Base-by-base conservation (phyloP, 192 early-diverging fungal species). In the Mortierella alpina region DNA sequence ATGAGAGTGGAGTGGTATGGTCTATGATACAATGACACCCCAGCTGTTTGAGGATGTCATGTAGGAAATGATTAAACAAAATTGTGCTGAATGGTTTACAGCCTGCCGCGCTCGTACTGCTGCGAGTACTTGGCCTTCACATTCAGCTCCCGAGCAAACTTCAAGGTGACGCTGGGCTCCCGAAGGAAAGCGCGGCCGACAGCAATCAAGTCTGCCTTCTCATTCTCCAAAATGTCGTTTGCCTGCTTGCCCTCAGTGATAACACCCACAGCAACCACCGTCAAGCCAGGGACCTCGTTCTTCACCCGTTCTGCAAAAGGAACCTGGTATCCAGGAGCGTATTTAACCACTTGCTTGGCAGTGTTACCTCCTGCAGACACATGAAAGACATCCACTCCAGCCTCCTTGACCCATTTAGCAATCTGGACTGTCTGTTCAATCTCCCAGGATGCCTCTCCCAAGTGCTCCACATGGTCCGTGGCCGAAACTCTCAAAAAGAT, bases 361-460 rank as follows among this genome's bases (percentile, higher is more conserved):
- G 84, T 84, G 70, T 85, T 91, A 14, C 93, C 97, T 48, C 93
- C 93, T 6, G 90, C 85, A 11, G 95, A 96, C 60, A 87, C 68
- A 80, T 97, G 95, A 59, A 97, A 68, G 12, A 97, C 69, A 72
- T 98, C 97, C 5, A 97, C 93, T 15, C 95, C 96, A 39, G 86
- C 82, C 0, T 63, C 69, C n/a, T 86, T 76, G 22, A 98, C 84
- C 20, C 76, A 60, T 15, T 78, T 83, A 15, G 89, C 72, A 46
- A 96, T 82, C 63, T 86, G 84, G 4, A 93, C 84, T 20, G 91
- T 88, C 44, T 98, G 94, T 31, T 95, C 87, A 40, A 86, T 73
- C 68, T 92, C 89, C 94, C 94, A 94, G 4, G 85, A 84, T 0
- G 72, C 57, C 22, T 84, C 84, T 0, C 79, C 72, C 51, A 72